Base-by-base conservation (phyloP, 768 basidiomycete genomes). In the Lactarius pseudohatsudake region DNA sequence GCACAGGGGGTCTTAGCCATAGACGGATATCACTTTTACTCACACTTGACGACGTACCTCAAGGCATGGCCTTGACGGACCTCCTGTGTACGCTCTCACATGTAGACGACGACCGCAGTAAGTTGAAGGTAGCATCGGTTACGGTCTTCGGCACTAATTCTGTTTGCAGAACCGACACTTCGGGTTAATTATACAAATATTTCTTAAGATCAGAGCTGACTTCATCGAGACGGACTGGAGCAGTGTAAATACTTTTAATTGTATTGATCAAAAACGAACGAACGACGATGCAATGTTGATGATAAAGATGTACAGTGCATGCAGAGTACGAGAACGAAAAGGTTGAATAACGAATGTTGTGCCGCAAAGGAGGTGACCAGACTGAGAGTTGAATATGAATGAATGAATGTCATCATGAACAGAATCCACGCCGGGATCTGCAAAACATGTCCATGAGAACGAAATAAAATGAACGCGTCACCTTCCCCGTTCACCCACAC, bases 241-340 rank as follows among this genome's bases (percentile, higher is more conserved):
- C 16, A 28, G 57, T 15, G 32, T 18, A 67, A 56, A 60, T 67
- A 55, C 16, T 63, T 58, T 43, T 43, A 67, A 59, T 4, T 64
- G 53, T 59, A 59, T 60, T 65, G 65, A 62, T 62, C 56, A 63
- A 53, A 63, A 55, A 20, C 11, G 62, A 64, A 63, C 57, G 58
- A 67, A 66, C 53, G 65, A 20, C n/a, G 34, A 59, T 67, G 66
- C 66, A 47, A 63, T 56, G 30, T 8, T 22, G 66, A 67, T 67
- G 66, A 60, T 67, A 67, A 67, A 2, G 53, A 67, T 67, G 62
- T 67, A 67, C 66, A 67, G 58, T 64, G 66, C 66, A 26, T 67
- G 66, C 58, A 59, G 62, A 54, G 62, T 64, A 60, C 66, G 58
- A 64, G 22, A 64, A 67, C 32, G n/a, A 53, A 45, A 36, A 55